These are phyloP conservation scores for Saururus chinensis DNA, from an alignment of 164 flowering plant species.

Conservation along the genomic window DNA sequence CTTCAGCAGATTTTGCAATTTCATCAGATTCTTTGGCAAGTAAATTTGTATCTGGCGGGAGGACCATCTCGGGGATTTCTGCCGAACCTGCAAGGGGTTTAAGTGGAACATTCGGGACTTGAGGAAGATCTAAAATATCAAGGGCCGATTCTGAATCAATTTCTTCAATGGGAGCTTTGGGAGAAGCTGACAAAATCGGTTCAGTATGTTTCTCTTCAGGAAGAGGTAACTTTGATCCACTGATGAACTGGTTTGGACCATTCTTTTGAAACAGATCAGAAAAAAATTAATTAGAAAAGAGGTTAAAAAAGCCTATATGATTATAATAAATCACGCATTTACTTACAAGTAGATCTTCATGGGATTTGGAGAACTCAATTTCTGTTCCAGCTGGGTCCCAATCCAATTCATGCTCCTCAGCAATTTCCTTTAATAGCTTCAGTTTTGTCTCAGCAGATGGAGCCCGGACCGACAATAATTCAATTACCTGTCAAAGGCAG, in stretches of 20 bases:
- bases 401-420: constrained; percentile 81
- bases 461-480: constrained; percentile 77
- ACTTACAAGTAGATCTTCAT: constrained; percentile 81
- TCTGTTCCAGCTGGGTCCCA: constrained; percentile 89
- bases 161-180: constrained; percentile 22
- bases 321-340: background rate
- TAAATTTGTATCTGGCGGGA: background rate
- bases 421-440: constrained; percentile 86
- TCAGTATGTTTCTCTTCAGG: constrained; percentile 70
- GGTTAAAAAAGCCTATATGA: background rate
- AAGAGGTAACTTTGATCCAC: constrained; percentile 63
- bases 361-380: constrained; percentile 60
- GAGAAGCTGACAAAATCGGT: constrained; percentile 18
- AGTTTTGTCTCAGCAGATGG: constrained; percentile 74
- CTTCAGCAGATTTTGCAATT: constrained; percentile 10
- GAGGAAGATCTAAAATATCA: constrained; percentile 67
- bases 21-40: constrained; percentile 8
- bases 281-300: background rate
- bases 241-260: constrained; percentile 67
- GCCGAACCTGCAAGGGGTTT: constrained; percentile 20
- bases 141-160: constrained; percentile 44
- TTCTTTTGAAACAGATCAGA: constrained; percentile 31
- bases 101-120: constrained; percentile 57
- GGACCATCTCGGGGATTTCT: constrained; percentile 20
- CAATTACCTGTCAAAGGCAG: constrained; percentile 46